Evolutionary conservation across 2,329 filamentous ascomycete genomes (phyloP), one percentile per base, ranked within the genome.

Genomic region (Dothistroma septosporum): DNA sequence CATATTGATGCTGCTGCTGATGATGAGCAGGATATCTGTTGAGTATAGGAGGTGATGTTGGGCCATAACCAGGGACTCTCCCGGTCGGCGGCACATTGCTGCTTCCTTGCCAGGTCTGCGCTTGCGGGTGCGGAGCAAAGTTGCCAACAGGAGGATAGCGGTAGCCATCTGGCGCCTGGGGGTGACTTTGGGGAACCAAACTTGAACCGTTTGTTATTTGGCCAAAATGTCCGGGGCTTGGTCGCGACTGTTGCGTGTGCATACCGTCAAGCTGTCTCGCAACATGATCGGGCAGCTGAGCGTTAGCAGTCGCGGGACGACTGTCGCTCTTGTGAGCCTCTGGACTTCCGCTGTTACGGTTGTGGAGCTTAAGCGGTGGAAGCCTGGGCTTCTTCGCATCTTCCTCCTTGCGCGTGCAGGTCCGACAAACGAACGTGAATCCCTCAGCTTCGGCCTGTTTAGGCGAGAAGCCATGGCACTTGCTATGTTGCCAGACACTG

Each of bases 401-500:
- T 67, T 88, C 81, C 64, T 86, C 84, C 61, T 85, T 87, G 16
- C 83, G 85, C 68, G 85, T 86, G 78, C 94, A 99, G 53, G 88
- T 86, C 35, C 79, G 79, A 77, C 93, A 97, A 65, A 96, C 76
- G 71, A 96, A 96, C 63, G 90, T 87, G 70, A 97, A 97, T 66
- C 95, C 90, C 1, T 91, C 86, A 52, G 87, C 82, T 65, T 96
- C 93, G 0, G 92, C 92, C 64, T 92, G 89, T 61, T 83, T 79
- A 69, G 95, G 85, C 50, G 84, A 83, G 64, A 97, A 89, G 46
- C 87, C 88, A 61, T 96, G 84, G 72, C 94, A 99, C 69, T 89
- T 91, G 80, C 92, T 96, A 73, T 99, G 94, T 74, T 97, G 93
- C 94, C 94, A 99, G 53, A 96, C 88, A 72, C 88, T 95, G 79